Evolutionary conservation across 768 basidiomycete species (phyloP).

Genomic region (Boletellus emodensis): DNA sequence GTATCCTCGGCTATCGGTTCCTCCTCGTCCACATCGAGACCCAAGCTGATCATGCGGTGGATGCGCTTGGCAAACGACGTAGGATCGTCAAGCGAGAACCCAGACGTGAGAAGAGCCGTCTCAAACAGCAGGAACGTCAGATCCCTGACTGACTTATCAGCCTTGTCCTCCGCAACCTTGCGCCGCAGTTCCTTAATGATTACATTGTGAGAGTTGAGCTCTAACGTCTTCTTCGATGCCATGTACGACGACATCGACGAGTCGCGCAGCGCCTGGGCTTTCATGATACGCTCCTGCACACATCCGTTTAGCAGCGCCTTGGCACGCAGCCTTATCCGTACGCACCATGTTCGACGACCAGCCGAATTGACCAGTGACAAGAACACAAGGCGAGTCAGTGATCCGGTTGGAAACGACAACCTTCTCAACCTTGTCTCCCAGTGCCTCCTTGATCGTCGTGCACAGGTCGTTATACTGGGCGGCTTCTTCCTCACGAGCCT

Average conservation of each 20-base stretch:
- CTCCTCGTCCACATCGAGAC: constrained; percentile 85
- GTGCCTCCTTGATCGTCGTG: constrained; percentile 94
- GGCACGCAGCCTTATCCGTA: neutral
- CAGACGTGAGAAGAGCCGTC: constrained; percentile 92
- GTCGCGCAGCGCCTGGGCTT: constrained; percentile 94
- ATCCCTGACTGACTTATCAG: constrained; percentile 97
- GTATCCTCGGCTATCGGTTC: constrained; percentile 35
- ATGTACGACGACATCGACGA: constrained; percentile 99
- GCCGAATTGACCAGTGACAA: constrained; percentile 98
- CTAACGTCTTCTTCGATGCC: constrained; percentile 97
- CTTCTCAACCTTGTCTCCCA: constrained; percentile 99
- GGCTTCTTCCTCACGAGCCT: constrained; percentile 78
- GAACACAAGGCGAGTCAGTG: constrained; percentile 91
- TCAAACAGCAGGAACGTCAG: constrained; percentile 95
- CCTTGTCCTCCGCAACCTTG: constrained; percentile 95
- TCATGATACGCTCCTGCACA: constrained; percentile 91
- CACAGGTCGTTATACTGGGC: constrained; percentile 84
- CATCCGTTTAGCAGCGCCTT: constrained; percentile 1
- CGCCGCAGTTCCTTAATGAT: constrained; percentile 96
- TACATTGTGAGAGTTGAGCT: constrained; percentile 87
- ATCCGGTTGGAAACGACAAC: constrained; percentile 98
- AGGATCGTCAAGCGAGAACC: constrained; percentile 95
- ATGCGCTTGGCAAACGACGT: constrained; percentile 94
- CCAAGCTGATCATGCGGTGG: constrained; percentile 92
- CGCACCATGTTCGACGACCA: constrained; percentile 98